phyloP scores from a whole-genome alignment of 2,329 filamentous ascomycete species.

The Fonsecaea multimorphosa region DNA sequence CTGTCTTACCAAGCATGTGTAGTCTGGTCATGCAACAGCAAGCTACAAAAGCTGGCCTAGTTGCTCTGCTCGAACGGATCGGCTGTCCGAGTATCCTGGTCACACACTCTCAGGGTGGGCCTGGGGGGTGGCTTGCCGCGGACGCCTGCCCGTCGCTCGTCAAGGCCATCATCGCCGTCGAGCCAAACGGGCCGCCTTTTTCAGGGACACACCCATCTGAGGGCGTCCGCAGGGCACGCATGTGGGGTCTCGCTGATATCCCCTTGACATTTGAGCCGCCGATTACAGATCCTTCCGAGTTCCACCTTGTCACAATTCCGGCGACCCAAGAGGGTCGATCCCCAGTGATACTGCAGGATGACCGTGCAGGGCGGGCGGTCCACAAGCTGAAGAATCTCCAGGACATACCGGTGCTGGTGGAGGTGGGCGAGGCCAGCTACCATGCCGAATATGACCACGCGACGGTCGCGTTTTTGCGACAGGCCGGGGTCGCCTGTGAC shows the following conservation, averaged over 20 bases:
- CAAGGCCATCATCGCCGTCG: conserved; percentile 58
- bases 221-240: conserved; percentile 28
- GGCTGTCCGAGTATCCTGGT: conserved; percentile 54
- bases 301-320: not conserved
- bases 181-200: conserved; percentile 62
- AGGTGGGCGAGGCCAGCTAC: conserved; percentile 61
- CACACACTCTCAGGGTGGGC: conserved; percentile 58
- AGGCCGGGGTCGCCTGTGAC: conserved; percentile 57
- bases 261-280: not conserved
- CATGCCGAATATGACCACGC: conserved; percentile 64
- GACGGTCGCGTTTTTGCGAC: conserved; percentile 58
- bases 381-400: conserved; percentile 57
- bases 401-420: conserved; percentile 56
- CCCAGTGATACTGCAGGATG: not conserved
- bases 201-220: conserved; percentile 46
- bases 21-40: not conserved
- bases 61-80: conserved; percentile 53
- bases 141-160: conserved; percentile 58
- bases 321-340: not conserved
- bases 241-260: conserved; percentile 53
- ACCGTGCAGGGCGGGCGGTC: conserved; percentile 39
- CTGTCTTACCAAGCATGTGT: not conserved
- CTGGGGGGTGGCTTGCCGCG: conserved; percentile 56
- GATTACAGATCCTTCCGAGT: not conserved
- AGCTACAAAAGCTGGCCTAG: too few species aligned